A percentile compares a stretch with the other conserved stretches of the same genome.
Evolutionary conservation across 306 rosid species (phyloP).

Genomic region (Trichosanthes cucumerina): DNA sequence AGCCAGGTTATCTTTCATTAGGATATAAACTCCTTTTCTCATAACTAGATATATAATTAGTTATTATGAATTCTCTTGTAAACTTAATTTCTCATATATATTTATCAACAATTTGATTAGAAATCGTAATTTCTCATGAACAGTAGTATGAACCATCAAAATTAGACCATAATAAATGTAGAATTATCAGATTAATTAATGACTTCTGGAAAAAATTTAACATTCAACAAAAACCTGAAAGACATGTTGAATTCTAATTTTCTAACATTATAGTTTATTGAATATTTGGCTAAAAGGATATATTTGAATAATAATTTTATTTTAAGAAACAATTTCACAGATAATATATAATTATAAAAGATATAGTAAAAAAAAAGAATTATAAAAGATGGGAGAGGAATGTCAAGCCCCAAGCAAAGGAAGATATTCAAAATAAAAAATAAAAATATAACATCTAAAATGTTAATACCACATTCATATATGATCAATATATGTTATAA

Average conservation of each 20-base stretch:
- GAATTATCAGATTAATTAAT: background rate
- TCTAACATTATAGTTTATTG: background rate
- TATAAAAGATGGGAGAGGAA: background rate
- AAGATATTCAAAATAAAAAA: background rate
- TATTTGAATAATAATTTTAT: background rate
- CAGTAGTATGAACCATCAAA: background rate
- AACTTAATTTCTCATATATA: background rate
- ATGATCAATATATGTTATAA: background rate
- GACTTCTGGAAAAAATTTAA: background rate
- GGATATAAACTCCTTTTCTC: background rate
- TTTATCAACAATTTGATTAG: background rate
- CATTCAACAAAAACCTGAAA: background rate
- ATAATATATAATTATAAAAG: background rate
- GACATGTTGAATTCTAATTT: background rate
- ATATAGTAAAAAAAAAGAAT: too few species aligned
- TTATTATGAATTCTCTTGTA: background rate
- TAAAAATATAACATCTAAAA: background rate
- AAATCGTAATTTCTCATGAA: background rate
- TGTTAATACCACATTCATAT: background rate
- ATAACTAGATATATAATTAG: background rate
- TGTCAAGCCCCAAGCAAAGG: background rate
- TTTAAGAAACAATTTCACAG: background rate
- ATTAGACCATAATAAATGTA: background rate
- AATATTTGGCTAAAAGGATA: background rate
- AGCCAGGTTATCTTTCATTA: slow-evolving; percentile 51